phyloP scores from a whole-genome alignment of 768 basidiomycete genomes.

The Agaricus subrufescens region DNA sequence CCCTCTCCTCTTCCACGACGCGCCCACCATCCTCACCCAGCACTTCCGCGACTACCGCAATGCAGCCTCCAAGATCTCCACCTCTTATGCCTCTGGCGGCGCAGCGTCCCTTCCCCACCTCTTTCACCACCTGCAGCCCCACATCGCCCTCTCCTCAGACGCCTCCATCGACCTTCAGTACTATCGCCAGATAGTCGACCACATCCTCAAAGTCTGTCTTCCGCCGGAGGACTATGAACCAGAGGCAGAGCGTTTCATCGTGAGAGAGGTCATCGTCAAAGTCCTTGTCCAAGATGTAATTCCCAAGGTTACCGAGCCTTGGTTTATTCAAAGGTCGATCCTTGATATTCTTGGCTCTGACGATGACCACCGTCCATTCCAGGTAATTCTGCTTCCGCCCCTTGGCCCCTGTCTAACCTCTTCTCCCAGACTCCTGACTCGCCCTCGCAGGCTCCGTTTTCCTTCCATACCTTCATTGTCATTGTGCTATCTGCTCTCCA shows the following conservation, averaged over 20 bases:
- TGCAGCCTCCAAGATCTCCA: slow-evolving; percentile 54
- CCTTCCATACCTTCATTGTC: slow-evolving; percentile 56
- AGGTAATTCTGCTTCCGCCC: slow-evolving; percentile 2
- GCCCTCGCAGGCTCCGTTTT: slow-evolving; percentile 23
- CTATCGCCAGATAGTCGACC: slow-evolving; percentile 74
- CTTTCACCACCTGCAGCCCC: slow-evolving; percentile 81
- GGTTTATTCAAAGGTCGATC: slow-evolving; percentile 78
- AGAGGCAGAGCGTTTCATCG: slow-evolving; percentile 73
- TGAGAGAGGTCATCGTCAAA: slow-evolving; percentile 81
- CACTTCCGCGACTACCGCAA: slow-evolving; percentile 79
- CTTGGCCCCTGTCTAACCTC: background rate
- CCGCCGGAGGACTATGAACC: slow-evolving; percentile 77
- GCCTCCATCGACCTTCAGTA: slow-evolving; percentile 72
- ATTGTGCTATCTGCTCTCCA: slow-evolving; percentile 73
- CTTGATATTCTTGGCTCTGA: slow-evolving; percentile 59
- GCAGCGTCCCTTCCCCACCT: slow-evolving; percentile 58
- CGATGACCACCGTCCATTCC: slow-evolving; percentile 19
- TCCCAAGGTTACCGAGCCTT: slow-evolving; percentile 75
- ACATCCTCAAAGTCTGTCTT: slow-evolving; percentile 66
- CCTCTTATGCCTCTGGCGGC: slow-evolving; percentile 69
- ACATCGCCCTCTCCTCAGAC: slow-evolving; percentile 70
- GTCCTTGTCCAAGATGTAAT: slow-evolving; percentile 65
- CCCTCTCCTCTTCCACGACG: slow-evolving; percentile 53
- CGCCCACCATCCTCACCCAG: slow-evolving; percentile 64
- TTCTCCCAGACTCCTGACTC: slow-evolving; percentile 20